Evolutionary conservation across 768 basidiomycete species (phyloP).

Genomic region (Dendrothele bispora): DNA sequence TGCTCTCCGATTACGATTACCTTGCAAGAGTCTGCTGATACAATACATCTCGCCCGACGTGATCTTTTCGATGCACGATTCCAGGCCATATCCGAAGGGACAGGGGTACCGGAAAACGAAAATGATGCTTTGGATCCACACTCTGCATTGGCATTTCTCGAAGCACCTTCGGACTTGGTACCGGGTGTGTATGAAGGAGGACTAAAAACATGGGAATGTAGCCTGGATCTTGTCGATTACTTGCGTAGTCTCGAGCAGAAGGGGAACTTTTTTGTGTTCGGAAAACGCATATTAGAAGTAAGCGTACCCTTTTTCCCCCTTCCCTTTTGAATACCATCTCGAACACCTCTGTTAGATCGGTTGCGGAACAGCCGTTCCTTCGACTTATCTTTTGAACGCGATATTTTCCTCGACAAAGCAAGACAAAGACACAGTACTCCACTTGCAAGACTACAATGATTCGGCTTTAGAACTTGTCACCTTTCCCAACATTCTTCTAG

Average conservation of each 20-base stretch:
- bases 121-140: slow-evolving; percentile 26
- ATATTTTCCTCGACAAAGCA: slow-evolving; percentile 44
- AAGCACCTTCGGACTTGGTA: slow-evolving; percentile 86
- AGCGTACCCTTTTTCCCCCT: slow-evolving; percentile 17
- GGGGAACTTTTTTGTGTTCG: slow-evolving; percentile 30
- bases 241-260: slow-evolving; percentile 32
- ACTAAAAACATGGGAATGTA: slow-evolving; percentile 97
- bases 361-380: slow-evolving; percentile 90
- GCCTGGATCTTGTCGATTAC: slow-evolving; percentile 79
- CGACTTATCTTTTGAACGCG: slow-evolving; percentile 65
- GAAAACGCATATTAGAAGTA: slow-evolving; percentile 74
- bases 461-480: slow-evolving; percentile 80
- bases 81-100: slow-evolving; percentile 71
- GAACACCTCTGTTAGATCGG: slow-evolving; percentile 64
- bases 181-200: slow-evolving; percentile 95
- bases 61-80: slow-evolving; percentile 97
- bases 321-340: background rate
- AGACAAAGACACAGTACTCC: slow-evolving; percentile 48
- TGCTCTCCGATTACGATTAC: slow-evolving; percentile 72
- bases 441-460: slow-evolving; percentile 91
- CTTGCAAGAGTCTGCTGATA: slow-evolving; percentile 31
- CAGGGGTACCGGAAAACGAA: slow-evolving; percentile 15
- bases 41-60: slow-evolving; percentile 60
- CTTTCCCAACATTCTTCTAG: slow-evolving; percentile 72
- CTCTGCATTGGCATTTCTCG: slow-evolving; percentile 61